Evolutionary conservation across 2,329 filamentous ascomycete genomes (phyloP).

Genomic region (Fusarium nygamai): DNA sequence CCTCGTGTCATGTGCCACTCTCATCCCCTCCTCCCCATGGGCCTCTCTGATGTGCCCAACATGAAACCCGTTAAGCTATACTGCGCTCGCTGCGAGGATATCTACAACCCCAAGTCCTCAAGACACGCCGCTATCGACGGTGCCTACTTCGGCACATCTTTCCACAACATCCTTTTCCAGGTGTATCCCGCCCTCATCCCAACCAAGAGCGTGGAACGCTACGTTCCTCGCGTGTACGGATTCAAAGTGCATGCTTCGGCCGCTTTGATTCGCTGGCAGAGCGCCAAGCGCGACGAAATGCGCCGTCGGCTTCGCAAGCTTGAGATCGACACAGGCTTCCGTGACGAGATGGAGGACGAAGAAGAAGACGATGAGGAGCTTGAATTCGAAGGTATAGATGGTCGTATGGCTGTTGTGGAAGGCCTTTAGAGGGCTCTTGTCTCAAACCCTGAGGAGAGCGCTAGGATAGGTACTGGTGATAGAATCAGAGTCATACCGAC

Average conservation of each 20-base stretch:
- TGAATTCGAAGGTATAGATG: conserved; percentile 53
- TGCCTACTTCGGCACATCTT: conserved; percentile 97
- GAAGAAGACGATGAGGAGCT: conserved; percentile 67
- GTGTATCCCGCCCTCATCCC: conserved; percentile 93
- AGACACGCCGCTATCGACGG: conserved; percentile 96
- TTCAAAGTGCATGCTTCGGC: conserved; percentile 95
- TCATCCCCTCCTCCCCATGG: conserved; percentile 94
- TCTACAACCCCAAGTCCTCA: conserved; percentile 98
- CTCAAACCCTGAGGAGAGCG: neutral
- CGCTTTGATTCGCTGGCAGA: conserved; percentile 91
- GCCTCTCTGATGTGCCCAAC: conserved; percentile 88
- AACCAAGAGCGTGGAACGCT: conserved; percentile 83
- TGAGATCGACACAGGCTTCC: conserved; percentile 82
- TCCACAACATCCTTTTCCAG: conserved; percentile 99
- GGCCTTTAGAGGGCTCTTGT: conserved; percentile 30
- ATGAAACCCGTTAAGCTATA: conserved; percentile 95
- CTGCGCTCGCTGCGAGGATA: conserved; percentile 96
- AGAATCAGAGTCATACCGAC: neutral
- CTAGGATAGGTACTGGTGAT: neutral
- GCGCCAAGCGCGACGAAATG: conserved; percentile 82
- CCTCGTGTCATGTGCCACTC: conserved; percentile 94
- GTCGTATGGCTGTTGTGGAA: conserved; percentile 43
- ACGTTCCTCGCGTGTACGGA: conserved; percentile 90
- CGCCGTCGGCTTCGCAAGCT: conserved; percentile 76
- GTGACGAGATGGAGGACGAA: conserved; percentile 72